Evolutionary conservation across 768 basidiomycete genomes (phyloP).

Genomic region (Cantharellus cinnabarinus): DNA sequence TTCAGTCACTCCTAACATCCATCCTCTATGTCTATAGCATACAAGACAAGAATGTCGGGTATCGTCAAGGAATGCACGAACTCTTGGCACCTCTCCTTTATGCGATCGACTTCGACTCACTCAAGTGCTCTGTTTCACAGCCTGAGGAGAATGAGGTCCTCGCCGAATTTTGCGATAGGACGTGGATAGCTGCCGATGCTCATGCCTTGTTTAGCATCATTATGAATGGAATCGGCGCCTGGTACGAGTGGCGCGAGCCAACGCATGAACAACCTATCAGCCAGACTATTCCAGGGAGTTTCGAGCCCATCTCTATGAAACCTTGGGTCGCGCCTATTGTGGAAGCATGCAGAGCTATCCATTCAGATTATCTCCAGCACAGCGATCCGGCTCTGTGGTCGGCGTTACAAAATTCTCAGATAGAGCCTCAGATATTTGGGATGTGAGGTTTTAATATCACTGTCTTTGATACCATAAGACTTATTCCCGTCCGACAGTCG

Average conservation of each 20-base stretch:
- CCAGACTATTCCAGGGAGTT: neutral
- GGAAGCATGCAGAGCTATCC: slow-evolving; percentile 58
- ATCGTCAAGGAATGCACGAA: slow-evolving; percentile 99
- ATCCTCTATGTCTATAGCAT: slow-evolving; percentile 72
- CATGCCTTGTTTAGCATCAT: slow-evolving; percentile 63
- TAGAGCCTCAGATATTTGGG: slow-evolving; percentile 94
- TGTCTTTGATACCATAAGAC: neutral
- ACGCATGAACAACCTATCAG: neutral
- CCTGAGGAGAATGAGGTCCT: slow-evolving; percentile 18
- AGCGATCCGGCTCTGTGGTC: slow-evolving; percentile 67
- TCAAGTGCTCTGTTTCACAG: slow-evolving; percentile 13
- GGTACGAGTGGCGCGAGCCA: slow-evolving; percentile 35
- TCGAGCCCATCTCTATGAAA: slow-evolving; percentile 20
- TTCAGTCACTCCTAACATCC: slow-evolving; percentile 66
- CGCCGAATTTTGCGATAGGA: slow-evolving; percentile 39
- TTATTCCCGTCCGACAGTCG: slow-evolving; percentile 21
- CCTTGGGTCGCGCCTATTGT: slow-evolving; percentile 74
- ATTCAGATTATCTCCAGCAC: slow-evolving; percentile 45
- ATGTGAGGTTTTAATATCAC: slow-evolving; percentile 36
- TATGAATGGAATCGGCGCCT: slow-evolving; percentile 61
- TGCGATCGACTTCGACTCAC: slow-evolving; percentile 65
- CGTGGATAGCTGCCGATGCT: slow-evolving; percentile 68
- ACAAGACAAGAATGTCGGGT: slow-evolving; percentile 65
- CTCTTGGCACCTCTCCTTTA: slow-evolving; percentile 74
- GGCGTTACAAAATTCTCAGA: slow-evolving; percentile 52